These are phyloP conservation scores for Ceratocystis diversiconidia DNA, from an alignment of 2,329 filamentous ascomycete genomes.

Conservation along the genomic window DNA sequence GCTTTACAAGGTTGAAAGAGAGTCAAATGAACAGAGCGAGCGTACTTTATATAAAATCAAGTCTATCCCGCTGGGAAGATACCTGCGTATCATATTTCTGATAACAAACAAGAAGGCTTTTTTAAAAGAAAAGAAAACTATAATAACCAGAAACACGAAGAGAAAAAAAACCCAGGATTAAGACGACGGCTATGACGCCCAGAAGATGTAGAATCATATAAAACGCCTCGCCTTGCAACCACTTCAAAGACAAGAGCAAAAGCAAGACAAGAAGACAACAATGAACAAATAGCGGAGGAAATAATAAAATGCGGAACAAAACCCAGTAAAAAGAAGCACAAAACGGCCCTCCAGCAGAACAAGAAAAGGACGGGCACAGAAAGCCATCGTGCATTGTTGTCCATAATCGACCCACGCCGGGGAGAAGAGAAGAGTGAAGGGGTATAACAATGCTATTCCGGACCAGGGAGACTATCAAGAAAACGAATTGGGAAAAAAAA, in stretches of 20 bases:
- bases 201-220: background rate
- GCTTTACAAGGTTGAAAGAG: too few relatives aligned
- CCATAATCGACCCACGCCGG: background rate
- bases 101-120: too few relatives aligned
- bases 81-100: too few relatives aligned
- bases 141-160: background rate
- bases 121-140: background rate
- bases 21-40: too few relatives aligned
- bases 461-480: conserved; percentile 3
- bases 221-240: background rate
- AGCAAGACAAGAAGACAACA: background rate
- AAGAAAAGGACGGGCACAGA: background rate
- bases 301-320: background rate
- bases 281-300: background rate
- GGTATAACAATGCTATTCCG: background rate
- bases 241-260: background rate
- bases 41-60: too few relatives aligned
- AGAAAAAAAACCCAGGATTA: background rate
- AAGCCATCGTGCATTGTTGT: background rate
- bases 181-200: background rate
- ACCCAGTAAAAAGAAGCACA: background rate
- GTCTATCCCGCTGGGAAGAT: too few relatives aligned
- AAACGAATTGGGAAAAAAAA: background rate
- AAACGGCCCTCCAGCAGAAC: background rate
- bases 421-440: background rate